A percentile compares a stretch with the other conserved stretches of the same genome.
Conservation (phyloP, 148 eudicot species). For the Vaccinium darrowii region DNA sequence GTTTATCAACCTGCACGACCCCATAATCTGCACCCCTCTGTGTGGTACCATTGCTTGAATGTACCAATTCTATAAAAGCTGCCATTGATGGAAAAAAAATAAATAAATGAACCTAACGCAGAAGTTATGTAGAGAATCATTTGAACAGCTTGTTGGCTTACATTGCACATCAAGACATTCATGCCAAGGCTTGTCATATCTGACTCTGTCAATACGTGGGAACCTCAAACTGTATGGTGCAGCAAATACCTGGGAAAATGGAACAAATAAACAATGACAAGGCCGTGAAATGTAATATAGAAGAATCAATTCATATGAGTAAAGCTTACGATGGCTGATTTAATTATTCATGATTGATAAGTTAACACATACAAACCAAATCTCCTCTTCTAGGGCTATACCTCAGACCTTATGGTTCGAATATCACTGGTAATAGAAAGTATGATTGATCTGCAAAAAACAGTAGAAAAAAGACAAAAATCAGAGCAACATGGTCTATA, state of each 20-base stretch:
- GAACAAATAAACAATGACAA: conserved; percentile 1
- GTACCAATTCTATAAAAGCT: conserved; percentile 80
- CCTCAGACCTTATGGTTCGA: conserved; percentile 81
- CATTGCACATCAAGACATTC: conserved; percentile 92
- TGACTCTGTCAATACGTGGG: conserved; percentile 87
- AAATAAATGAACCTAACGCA: not conserved
- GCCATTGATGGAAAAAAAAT: not conserved
- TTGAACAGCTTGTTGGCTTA: conserved; percentile 27
- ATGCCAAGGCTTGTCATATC: conserved; percentile 97
- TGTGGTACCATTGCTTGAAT: conserved; percentile 83
- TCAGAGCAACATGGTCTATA: conserved; percentile 19
- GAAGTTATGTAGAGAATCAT: not conserved
- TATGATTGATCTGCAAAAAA: conserved; percentile 58
- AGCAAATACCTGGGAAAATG: conserved; percentile 56
- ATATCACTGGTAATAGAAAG: conserved; percentile 88
- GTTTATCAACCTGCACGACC: conserved; percentile 35
- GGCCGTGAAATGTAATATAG: not conserved
- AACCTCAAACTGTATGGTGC: conserved; percentile 92
- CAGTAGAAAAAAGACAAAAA: conserved; percentile 6
- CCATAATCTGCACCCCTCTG: conserved; percentile 47
- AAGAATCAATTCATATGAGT: conserved; percentile 11
- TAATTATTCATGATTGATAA: not conserved
- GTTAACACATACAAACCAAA: not conserved
- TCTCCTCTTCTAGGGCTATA: conserved; percentile 16
- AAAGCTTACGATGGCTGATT: not conserved